Base-by-base conservation (phyloP, 805 yeast species). In the Kurtzmaniella fragi region DNA sequence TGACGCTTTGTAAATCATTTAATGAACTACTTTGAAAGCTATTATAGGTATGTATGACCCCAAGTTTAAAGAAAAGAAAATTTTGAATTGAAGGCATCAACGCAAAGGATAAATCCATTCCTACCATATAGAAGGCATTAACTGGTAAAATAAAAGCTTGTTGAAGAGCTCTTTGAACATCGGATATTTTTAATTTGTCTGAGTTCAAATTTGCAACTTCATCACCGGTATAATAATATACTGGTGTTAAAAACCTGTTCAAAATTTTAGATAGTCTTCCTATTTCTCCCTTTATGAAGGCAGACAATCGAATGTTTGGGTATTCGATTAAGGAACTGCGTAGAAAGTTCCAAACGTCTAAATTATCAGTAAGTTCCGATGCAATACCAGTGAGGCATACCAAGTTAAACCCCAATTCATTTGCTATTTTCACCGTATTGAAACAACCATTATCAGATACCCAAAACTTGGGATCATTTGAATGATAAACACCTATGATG, bases 31-130 rank as follows among this genome's bases (percentile, higher is more conserved):
- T 41, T 35, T 47, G 45, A 28, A 36, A 39, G 5, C 37, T 33
- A 3, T 17, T 31, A 35, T 35, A 42, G 4, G 31, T 23, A 37
- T 49, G 45, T 3, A 48, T 42, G 11, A 49, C 39, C 3, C 54
- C 54, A 20, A 49, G 20, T 15, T 37, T 40, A n/a, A 37, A 36
- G 33, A 40, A 49, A 2, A 41, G 45, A 5, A 33, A 23, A 23
- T 38, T 42, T 30, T 47, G 44, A 14, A 49, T 37, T 5, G 26
- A 30, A 2, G 52, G 54, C n/a, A 46, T 42, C 12, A 47, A 39
- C 4, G 43, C 35, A 5, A 33, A 32, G 3, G 44, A 25, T 12
- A 45, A 45, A 30, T 41, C 37, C 13, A 29, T 15, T 13, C 53
- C 53, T 37, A 45, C 34, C 7, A 45, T 38, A 30, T 44, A 44